Conservation (phyloP, 2,329 filamentous ascomycete genomes). For the Ophiostoma himal-ulmi region DNA sequence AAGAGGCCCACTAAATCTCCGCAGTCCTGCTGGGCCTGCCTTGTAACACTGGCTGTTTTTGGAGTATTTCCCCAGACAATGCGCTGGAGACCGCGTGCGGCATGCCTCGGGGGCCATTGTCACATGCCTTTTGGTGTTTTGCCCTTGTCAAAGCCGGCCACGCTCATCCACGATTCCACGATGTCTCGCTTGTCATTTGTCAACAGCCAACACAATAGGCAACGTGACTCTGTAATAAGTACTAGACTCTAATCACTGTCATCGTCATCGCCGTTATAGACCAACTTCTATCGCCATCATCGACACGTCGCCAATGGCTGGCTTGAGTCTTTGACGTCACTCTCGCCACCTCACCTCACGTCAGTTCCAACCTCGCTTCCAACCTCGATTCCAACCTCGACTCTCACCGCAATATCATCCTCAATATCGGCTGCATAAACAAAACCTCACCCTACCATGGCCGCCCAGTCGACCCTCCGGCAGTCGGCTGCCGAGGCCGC, state of each 20-base stretch:
- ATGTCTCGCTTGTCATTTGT: background rate
- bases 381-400: background rate
- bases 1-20: slow-evolving; percentile 10
- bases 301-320: background rate
- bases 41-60: slow-evolving; percentile 3
- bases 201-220: background rate
- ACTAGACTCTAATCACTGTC: no score
- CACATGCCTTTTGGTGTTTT: slow-evolving; percentile 16
- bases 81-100: slow-evolving; percentile 8
- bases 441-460: slow-evolving; percentile 51
- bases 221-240: background rate
- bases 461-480: slow-evolving; percentile 78
- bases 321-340: slow-evolving; percentile 5
- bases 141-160: background rate
- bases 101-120: slow-evolving; percentile 15
- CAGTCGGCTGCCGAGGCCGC: slow-evolving; percentile 60
- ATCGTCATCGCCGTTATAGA: background rate
- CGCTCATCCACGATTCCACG: background rate
- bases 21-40: background rate
- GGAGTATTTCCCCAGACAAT: slow-evolving; percentile 7
- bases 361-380: background rate
- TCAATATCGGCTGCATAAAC: no score
- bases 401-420: background rate
- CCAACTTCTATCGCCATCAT: background rate
- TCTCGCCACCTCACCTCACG: background rate